phyloP scores from a whole-genome alignment of 306 rosid species.

The Pterocarpus macrocarpus region DNA sequence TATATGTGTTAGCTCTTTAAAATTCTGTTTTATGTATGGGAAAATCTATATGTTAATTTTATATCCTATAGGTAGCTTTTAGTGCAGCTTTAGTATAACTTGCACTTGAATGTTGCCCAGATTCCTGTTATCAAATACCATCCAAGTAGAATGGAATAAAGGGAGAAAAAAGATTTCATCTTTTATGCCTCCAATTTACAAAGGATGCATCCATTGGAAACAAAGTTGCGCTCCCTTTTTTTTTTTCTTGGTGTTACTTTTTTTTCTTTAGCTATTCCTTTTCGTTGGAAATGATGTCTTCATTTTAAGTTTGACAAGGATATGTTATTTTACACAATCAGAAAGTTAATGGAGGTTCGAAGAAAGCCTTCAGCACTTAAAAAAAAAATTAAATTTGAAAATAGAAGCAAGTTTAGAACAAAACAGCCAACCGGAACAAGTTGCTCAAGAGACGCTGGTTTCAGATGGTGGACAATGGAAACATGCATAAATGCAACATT shows the following conservation, averaged over 20 bases:
- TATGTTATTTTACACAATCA: slow-evolving; percentile 20
- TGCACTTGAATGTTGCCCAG: slow-evolving; percentile 38
- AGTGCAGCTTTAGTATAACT: slow-evolving; percentile 31
- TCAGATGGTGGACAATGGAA: slow-evolving; percentile 34
- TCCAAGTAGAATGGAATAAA: slow-evolving; percentile 49
- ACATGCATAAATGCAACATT: slow-evolving; percentile 9
- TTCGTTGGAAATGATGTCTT: slow-evolving; percentile 28
- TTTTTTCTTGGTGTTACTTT: slow-evolving; percentile 21
- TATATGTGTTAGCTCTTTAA: background rate
- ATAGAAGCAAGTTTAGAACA: slow-evolving; percentile 36
- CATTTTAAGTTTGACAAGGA: slow-evolving; percentile 42
- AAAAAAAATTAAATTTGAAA: background rate
- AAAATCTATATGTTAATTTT: background rate
- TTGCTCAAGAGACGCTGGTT: slow-evolving; percentile 32
- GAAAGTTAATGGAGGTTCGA: slow-evolving; percentile 25
- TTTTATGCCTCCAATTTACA: slow-evolving; percentile 40
- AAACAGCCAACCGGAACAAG: slow-evolving; percentile 39
- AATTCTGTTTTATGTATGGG: background rate
- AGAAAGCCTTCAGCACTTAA: slow-evolving; percentile 3
- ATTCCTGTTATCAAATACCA: slow-evolving; percentile 47
- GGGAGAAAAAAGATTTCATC: slow-evolving; percentile 29
- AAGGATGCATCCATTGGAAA: slow-evolving; percentile 40
- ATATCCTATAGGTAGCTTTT: background rate
- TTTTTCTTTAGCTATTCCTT: slow-evolving; percentile 33
- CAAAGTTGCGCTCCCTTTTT: slow-evolving; percentile 27